phyloP scores from a whole-genome alignment of 75 land plant genomes.

The Gnetum montanum region DNA sequence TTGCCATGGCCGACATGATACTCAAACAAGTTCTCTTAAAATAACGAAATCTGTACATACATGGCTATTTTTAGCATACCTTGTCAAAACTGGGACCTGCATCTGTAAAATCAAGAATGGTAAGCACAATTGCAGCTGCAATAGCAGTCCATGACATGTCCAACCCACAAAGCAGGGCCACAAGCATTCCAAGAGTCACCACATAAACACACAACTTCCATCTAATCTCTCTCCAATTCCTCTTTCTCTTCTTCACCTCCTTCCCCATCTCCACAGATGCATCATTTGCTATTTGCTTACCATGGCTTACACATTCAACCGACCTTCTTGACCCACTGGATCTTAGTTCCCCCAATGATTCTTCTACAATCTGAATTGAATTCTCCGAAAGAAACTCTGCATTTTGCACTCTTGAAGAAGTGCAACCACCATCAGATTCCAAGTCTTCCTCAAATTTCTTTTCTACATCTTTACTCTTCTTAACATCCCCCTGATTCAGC shows the following conservation, averaged over 20 bases:
- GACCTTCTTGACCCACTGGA: background rate
- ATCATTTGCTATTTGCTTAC: background rate
- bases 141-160: conserved; percentile 64
- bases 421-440: background rate
- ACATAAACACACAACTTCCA: conserved; percentile 53
- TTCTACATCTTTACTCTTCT: background rate
- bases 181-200: conserved; percentile 45
- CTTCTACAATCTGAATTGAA: background rate
- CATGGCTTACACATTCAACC: background rate
- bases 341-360: background rate
- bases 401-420: background rate
- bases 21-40: too few relatives aligned
- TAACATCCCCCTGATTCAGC: too few relatives aligned
- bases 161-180: conserved; percentile 33
- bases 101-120: conserved; percentile 61
- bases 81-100: conserved; percentile 47
- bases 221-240: conserved; percentile 18
- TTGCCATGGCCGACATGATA: too few relatives aligned
- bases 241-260: conserved; percentile 1
- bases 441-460: background rate
- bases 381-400: background rate
- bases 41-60: too few relatives aligned
- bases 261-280: background rate
- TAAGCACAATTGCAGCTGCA: conserved; percentile 50
- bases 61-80: conserved; percentile 28